Conservation (phyloP, 352 stramenopile genomes). For the Phytophthora idaei region DNA sequence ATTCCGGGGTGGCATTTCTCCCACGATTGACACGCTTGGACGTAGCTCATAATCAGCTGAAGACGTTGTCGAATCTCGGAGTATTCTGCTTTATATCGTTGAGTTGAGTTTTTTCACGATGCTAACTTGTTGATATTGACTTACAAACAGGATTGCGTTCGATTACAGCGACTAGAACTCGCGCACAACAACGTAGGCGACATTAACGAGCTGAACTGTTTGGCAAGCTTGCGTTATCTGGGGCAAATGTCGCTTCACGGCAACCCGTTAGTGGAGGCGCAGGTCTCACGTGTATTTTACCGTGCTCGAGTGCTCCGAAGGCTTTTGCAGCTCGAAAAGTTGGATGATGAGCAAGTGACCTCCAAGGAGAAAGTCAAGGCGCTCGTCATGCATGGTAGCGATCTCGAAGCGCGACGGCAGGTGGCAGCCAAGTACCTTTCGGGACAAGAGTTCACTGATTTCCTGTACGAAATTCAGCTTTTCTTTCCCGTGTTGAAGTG, state of each 20-base stretch:
- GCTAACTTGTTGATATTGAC: not conserved
- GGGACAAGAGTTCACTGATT: conserved; percentile 64
- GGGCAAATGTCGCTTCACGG: conserved; percentile 47
- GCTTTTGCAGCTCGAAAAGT: conserved; percentile 55
- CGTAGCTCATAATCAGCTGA: conserved; percentile 61
- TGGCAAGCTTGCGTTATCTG: conserved; percentile 54
- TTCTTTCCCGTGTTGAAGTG: no score
- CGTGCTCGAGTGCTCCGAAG: conserved; percentile 64
- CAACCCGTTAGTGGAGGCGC: conserved; percentile 46
- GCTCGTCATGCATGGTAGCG: conserved; percentile 73
- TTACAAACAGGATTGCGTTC: conserved; percentile 45
- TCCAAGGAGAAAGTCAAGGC: conserved; percentile 82
- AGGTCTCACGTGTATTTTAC: conserved; percentile 56
- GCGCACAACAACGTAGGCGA: conserved; percentile 52
- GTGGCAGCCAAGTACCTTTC: conserved; percentile 65
- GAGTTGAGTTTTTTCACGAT: not conserved
- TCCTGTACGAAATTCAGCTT: conserved; percentile 48
- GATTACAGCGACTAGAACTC: conserved; percentile 61
- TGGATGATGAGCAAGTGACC: conserved; percentile 62
- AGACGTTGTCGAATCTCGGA: conserved; percentile 43
- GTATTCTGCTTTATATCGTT: conserved; percentile 30
- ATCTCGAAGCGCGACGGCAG: conserved; percentile 56
- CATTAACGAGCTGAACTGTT: conserved; percentile 68
- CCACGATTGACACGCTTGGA: conserved; percentile 61
- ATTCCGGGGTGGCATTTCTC: conserved; percentile 45